These are phyloP conservation scores for Xylaria castorea DNA, from an alignment of 495 filamentous ascomycete genomes.

Conservation along the genomic window DNA sequence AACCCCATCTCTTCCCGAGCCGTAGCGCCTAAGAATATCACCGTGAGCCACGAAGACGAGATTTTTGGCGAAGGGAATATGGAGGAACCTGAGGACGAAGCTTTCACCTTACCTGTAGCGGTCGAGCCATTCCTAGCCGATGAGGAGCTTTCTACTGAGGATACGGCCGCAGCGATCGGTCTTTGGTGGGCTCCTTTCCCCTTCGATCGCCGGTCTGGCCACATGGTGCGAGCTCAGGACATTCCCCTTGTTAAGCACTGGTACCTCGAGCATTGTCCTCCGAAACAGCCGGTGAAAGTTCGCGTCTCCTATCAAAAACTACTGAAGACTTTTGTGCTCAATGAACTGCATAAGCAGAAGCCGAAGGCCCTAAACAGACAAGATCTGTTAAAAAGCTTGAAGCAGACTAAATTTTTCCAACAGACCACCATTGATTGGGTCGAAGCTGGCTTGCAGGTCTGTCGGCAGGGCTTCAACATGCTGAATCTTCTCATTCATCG, in stretches of 20 bases:
- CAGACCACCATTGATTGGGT: slow-evolving; percentile 99
- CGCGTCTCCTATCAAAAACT: slow-evolving; percentile 99
- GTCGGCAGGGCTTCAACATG: slow-evolving; percentile 99
- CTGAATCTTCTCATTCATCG: slow-evolving; percentile 96
- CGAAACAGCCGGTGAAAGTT: slow-evolving; percentile 91
- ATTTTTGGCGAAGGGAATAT: slow-evolving; percentile 86
- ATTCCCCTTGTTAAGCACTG: slow-evolving; percentile 98
- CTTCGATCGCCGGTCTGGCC: slow-evolving; percentile 95
- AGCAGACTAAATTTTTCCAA: slow-evolving; percentile 99
- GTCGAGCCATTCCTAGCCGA: slow-evolving; percentile 89
- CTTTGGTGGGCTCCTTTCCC: slow-evolving; percentile 99
- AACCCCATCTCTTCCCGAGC: slow-evolving; percentile 97
- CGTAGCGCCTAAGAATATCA: slow-evolving; percentile 94
- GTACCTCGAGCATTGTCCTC: slow-evolving; percentile 95
- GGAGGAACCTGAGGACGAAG: slow-evolving; percentile 77
- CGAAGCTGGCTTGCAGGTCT: slow-evolving; percentile 97
- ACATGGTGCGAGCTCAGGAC: slow-evolving; percentile 96
- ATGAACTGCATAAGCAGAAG: slow-evolving; percentile 92
- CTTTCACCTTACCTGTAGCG: slow-evolving; percentile 81
- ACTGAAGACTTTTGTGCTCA: slow-evolving; percentile 94
- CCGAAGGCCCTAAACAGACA: slow-evolving; percentile 97
- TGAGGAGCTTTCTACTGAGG: slow-evolving; percentile 86
- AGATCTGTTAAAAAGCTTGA: slow-evolving; percentile 84
- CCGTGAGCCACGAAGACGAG: slow-evolving; percentile 91
- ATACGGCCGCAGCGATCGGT: slow-evolving; percentile 90